Evolutionary conservation across 148 eudicot genomes (phyloP).

Genomic region (Cornus controversa): DNA sequence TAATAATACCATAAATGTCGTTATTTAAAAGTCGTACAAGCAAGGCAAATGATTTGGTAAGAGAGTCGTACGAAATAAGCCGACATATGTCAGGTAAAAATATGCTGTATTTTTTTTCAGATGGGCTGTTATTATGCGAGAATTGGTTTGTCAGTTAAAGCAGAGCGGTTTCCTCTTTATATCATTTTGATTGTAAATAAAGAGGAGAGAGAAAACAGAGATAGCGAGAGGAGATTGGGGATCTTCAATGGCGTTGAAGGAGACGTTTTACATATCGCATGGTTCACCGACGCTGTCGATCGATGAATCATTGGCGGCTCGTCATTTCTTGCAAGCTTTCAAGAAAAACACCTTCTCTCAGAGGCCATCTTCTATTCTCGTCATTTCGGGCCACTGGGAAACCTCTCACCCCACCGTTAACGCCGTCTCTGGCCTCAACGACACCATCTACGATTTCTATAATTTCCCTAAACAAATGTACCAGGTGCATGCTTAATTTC

Average conservation of each 20-base stretch:
- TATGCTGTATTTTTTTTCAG: no score
- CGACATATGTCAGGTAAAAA: no score
- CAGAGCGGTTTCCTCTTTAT: no score
- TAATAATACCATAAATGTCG: no score
- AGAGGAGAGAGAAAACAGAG: background rate
- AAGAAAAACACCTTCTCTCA: constrained; percentile 24
- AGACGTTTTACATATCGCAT: constrained; percentile 67
- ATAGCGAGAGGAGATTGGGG: background rate
- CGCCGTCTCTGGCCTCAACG: constrained; percentile 34
- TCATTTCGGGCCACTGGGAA: constrained; percentile 81
- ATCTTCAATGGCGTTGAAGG: constrained; percentile 8
- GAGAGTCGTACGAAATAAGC: no score
- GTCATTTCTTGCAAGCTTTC: constrained; percentile 53
- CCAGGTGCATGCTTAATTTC: constrained; percentile 34
- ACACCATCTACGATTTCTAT: constrained; percentile 73
- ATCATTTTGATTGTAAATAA: no score
- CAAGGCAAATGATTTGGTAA: no score
- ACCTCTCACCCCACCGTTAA: constrained; percentile 58
- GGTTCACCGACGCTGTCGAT: constrained; percentile 66
- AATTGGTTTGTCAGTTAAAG: no score
- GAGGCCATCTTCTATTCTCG: constrained; percentile 50
- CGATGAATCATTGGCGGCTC: constrained; percentile 68
- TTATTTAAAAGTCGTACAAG: no score
- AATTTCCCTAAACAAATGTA: constrained; percentile 69
- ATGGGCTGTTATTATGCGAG: no score